These are phyloP conservation scores for Trypanosoma mega DNA, from an alignment of 208 protist genomes.

Conservation along the genomic window DNA sequence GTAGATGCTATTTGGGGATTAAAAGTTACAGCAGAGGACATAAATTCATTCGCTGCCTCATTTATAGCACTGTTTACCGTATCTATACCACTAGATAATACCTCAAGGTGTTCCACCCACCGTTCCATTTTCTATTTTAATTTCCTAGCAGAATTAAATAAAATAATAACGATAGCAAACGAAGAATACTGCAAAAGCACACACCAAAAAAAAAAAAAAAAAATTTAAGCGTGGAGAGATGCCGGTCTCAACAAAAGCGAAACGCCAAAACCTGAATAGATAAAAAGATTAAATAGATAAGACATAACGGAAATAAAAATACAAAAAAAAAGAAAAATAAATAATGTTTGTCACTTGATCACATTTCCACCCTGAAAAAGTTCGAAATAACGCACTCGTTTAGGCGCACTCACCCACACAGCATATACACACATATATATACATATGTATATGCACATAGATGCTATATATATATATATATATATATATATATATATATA, in stretches of 20 bases:
- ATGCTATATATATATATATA: no score
- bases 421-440: no score
- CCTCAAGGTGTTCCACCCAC: constrained; percentile 10
- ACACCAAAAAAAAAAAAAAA: constrained; percentile 4
- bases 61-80: neutral
- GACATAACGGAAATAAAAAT: no score
- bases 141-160: neutral
- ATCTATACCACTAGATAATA: constrained; percentile 9
- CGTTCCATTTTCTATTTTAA: constrained; percentile 7
- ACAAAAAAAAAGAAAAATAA: constrained; percentile 5
- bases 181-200: constrained; percentile 2
- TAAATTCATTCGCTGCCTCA: constrained; percentile 5
- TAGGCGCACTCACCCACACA: no score
- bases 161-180: neutral
- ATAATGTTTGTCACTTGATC: neutral
- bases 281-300: no score
- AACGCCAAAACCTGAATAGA: no score
- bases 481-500: no score
- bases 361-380: neutral
- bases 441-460: no score
- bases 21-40: neutral
- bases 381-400: no score
- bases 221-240: neutral
- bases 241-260: no score
- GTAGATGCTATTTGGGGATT: neutral